phyloP scores from a whole-genome alignment of 441 rosid genomes.

The Breynia disticha region DNA sequence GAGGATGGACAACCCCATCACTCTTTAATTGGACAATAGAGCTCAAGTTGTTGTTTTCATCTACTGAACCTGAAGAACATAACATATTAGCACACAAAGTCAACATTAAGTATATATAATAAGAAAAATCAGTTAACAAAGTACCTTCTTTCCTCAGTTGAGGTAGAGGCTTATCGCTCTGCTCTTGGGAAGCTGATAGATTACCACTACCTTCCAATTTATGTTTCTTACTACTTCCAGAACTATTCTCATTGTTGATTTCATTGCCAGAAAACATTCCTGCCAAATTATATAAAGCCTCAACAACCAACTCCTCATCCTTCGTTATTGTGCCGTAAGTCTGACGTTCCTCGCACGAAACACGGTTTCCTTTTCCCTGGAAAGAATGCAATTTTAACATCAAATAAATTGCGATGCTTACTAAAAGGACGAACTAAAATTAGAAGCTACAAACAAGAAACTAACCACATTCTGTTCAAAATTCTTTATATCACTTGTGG shows the following conservation, averaged over 20 bases:
- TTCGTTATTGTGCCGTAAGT: slow-evolving; percentile 58
- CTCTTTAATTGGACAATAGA: slow-evolving; percentile 14
- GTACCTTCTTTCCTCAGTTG: slow-evolving; percentile 21
- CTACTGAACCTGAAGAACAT: slow-evolving; percentile 16
- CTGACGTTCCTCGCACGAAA: slow-evolving; percentile 26
- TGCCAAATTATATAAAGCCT: slow-evolving; percentile 74
- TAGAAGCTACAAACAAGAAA: slow-evolving; percentile 16
- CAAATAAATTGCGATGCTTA: slow-evolving; percentile 14
- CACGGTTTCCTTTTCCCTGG: slow-evolving; percentile 36
- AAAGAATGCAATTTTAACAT: slow-evolving; percentile 17
- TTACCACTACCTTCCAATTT: slow-evolving; percentile 13
- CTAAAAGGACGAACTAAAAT: slow-evolving; percentile 14
- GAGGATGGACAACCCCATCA: slow-evolving; percentile 15
- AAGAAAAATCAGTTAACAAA: background rate
- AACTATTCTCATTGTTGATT: slow-evolving; percentile 16
- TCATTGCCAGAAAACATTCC: slow-evolving; percentile 46
- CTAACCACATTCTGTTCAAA: slow-evolving; percentile 45
- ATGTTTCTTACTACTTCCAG: slow-evolving; percentile 9
- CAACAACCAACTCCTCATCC: slow-evolving; percentile 92
- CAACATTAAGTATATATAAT: background rate
- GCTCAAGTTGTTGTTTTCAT: slow-evolving; percentile 23
- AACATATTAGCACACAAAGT: slow-evolving; percentile 2
- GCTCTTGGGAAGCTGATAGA: slow-evolving; percentile 23
- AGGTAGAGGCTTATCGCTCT: slow-evolving; percentile 17
- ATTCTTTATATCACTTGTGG: slow-evolving; percentile 33